Base-by-base conservation (phyloP, 371 early-diverging fungal genomes). In the Actinomucor elegans region DNA sequence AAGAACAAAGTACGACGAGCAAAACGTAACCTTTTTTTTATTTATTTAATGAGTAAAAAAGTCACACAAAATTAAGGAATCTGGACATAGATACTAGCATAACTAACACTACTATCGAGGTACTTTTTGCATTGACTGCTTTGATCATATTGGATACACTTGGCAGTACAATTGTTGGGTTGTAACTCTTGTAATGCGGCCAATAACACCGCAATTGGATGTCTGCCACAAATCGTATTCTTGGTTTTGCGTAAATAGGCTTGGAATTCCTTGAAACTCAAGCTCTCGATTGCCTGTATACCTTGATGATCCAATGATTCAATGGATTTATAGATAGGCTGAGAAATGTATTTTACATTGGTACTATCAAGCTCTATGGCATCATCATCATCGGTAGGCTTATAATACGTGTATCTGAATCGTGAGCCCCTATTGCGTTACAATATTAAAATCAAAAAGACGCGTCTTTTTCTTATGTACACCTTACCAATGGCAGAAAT, bases 141-240 rank as follows among this genome's bases (percentile, higher is more conserved):
- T 66, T 97, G 97, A 15, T 89, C 86, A 67, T 97, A 97, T 29
- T 89, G 83, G n/a, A 89, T 79, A 64, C 94, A 95, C 23, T 61
- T 54, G 24, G 27, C 36, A 38, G 28, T 46, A 48, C 38, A 28
- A 9, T 49, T 29, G 1, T 41, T 27, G 33, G 23, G 34, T n/a
- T 45, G 45, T 3, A 71, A 15, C 10, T 26, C 42, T 36, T 76
- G 66, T 24, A 92, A 31, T 0, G 90, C 87, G 17, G 83, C 83
- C 66, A 95, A 46, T 26, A 94, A 66, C 6, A 97, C 87, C 1
- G 83, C 83, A 41, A 97, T 92, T 1, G 97, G 96, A 61, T 94
- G 92, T 20, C 96, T 73, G 7, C 96, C 96, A 68, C 98, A 97
- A 42, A 97, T 94, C 0, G 96, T 97, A 61, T 97, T 97, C 7